Evolutionary conservation across 805 yeast species (phyloP).

Genomic region (Kazachstania kunashirensis): DNA sequence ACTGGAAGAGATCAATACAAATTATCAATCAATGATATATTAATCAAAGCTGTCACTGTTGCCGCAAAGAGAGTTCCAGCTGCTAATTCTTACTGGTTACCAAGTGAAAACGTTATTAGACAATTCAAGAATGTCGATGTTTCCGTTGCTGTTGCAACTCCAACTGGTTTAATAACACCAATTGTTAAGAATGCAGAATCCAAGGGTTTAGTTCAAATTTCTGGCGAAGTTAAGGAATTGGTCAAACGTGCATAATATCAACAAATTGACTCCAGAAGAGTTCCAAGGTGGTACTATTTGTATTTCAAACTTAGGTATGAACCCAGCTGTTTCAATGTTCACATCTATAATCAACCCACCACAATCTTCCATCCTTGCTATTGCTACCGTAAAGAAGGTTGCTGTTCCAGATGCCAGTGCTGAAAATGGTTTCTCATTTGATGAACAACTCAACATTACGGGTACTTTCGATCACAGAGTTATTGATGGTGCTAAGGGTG

Average conservation of each 20-base stretch:
- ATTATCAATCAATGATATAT: slow-evolving; percentile 86
- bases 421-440: slow-evolving; percentile 87
- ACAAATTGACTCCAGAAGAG: slow-evolving; percentile 90
- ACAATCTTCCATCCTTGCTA: slow-evolving; percentile 86
- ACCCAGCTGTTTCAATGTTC: slow-evolving; percentile 82
- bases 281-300: slow-evolving; percentile 99
- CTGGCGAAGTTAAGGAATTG: slow-evolving; percentile 76
- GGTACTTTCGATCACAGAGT: slow-evolving; percentile 98
- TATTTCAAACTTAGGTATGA: slow-evolving; percentile 98
- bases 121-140: slow-evolving; percentile 88
- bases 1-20: slow-evolving; percentile 78
- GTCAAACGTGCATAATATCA: slow-evolving; percentile 94
- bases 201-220: slow-evolving; percentile 78
- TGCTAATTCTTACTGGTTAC: slow-evolving; percentile 91
- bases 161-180: slow-evolving; percentile 94
- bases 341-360: slow-evolving; percentile 98
- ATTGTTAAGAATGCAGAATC: slow-evolving; percentile 81
- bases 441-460: slow-evolving; percentile 81
- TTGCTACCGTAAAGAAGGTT: slow-evolving; percentile 85
- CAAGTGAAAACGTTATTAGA: slow-evolving; percentile 80
- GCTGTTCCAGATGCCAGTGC: slow-evolving; percentile 88
- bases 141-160: slow-evolving; percentile 97
- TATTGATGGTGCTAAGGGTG: slow-evolving; percentile 96
- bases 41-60: slow-evolving; percentile 87
- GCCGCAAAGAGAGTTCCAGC: slow-evolving; percentile 88